These are phyloP conservation scores for Farysia itapuensis DNA, from an alignment of 1,284 basidiomycete genomes.

Conservation along the genomic window DNA sequence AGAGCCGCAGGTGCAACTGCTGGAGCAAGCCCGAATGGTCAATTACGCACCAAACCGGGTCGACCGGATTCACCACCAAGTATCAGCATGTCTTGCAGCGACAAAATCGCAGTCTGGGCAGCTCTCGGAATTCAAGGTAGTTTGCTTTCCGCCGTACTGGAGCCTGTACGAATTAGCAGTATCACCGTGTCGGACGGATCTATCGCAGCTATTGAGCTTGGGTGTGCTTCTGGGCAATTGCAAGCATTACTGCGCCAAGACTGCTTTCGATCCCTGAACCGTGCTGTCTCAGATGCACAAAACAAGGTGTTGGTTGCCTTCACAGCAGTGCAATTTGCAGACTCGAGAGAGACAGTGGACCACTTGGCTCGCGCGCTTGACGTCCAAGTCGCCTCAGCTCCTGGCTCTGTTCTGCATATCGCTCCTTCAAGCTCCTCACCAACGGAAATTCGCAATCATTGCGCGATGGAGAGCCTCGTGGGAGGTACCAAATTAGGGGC, in stretches of 20 bases:
- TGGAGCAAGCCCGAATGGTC: background rate
- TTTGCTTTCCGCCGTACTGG: slow-evolving; percentile 19
- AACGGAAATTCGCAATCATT: too few species aligned
- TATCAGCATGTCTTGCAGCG: slow-evolving; percentile 43
- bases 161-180: slow-evolving; percentile 19
- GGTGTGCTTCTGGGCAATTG: too few species aligned
- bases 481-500: slow-evolving; percentile 25
- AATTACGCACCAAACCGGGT: slow-evolving; percentile 42
- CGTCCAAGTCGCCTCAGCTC: too few species aligned
- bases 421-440: too few species aligned
- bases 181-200: slow-evolving; percentile 27
- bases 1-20: background rate
- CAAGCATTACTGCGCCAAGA: background rate
- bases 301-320: background rate
- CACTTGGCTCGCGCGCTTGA: too few species aligned
- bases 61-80: slow-evolving; percentile 39
- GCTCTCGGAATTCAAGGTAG: slow-evolving; percentile 40
- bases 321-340: background rate
- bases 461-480: slow-evolving; percentile 14
- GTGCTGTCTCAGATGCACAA: background rate
- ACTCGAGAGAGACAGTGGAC: background rate
- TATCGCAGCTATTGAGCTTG: too few species aligned
- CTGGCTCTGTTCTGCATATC: too few species aligned
- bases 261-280: background rate
- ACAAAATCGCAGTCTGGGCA: slow-evolving; percentile 45